Percentiles rank a stretch among this genome's conserved stretches.
phyloP scores from a whole-genome alignment of 2,329 filamentous ascomycete species.

The Scleromitrula shiraiana region DNA sequence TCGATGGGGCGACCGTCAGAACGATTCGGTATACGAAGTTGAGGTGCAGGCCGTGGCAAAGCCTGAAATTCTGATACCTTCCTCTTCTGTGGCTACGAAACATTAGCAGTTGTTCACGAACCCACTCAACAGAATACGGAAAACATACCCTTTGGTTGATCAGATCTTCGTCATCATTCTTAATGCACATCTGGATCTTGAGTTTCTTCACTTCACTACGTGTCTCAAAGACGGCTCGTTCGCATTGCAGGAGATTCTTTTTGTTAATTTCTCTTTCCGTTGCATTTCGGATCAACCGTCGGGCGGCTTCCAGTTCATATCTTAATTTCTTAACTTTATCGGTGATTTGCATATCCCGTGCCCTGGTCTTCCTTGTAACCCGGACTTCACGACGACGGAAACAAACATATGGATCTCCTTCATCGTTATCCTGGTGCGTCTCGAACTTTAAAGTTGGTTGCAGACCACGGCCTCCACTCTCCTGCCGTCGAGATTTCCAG shows the following conservation, averaged over 20 bases:
- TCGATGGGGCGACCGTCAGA: constrained; percentile 65
- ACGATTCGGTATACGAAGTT: constrained; percentile 62
- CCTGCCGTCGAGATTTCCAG: constrained; percentile 68
- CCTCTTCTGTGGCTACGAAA: constrained; percentile 58
- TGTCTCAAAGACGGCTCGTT: constrained; percentile 75
- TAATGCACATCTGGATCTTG: constrained; percentile 83
- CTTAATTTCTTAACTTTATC: constrained; percentile 91
- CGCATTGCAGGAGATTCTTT: constrained; percentile 65
- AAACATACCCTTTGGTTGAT: constrained; percentile 80
- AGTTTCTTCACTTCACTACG: constrained; percentile 75
- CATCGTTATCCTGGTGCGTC: constrained; percentile 87
- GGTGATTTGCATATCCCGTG: constrained; percentile 84
- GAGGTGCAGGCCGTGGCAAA: constrained; percentile 52
- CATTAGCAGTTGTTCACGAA: constrained; percentile 5
- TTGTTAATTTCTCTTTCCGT: constrained; percentile 73
- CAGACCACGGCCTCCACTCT: constrained; percentile 61
- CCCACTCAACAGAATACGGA: constrained; percentile 24
- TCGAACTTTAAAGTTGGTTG: constrained; percentile 85
- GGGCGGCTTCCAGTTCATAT: constrained; percentile 82
- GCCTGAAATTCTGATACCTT: constrained; percentile 50
- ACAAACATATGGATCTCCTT: constrained; percentile 95
- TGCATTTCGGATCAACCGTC: constrained; percentile 69
- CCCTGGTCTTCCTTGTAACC: constrained; percentile 88
- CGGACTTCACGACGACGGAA: constrained; percentile 92
- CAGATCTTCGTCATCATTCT: constrained; percentile 81